Evolutionary conservation across 1,139 yeast species (phyloP).

Genomic region (Blastobotrys capitulatus): DNA sequence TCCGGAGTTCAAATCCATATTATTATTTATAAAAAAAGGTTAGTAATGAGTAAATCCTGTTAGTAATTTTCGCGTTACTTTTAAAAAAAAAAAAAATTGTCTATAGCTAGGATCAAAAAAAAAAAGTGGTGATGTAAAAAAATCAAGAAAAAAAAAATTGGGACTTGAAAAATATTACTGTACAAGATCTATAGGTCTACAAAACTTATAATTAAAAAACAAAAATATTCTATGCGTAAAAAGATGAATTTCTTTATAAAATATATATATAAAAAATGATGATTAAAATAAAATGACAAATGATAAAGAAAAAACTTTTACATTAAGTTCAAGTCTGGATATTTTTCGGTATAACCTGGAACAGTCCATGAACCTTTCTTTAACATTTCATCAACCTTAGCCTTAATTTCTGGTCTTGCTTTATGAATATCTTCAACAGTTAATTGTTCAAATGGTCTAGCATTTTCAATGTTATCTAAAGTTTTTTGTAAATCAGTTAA

Average conservation of each 20-base stretch:
- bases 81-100: no score
- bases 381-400: conserved; percentile 91
- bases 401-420: conserved; percentile 97
- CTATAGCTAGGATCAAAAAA: no score
- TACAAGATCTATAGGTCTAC: no score
- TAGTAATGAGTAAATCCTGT: not conserved
- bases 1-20: conserved; percentile 6
- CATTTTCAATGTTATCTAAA: conserved; percentile 86
- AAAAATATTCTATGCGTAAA: no score
- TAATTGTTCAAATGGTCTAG: conserved; percentile 96
- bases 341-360: conserved; percentile 97
- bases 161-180: no score
- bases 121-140: no score
- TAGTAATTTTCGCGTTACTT: no score
- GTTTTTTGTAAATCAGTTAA: conserved; percentile 81
- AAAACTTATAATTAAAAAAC: no score
- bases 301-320: conserved; percentile 34
- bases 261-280: not conserved
- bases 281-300: no score
- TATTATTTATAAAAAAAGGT: not conserved
- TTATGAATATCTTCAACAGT: conserved; percentile 90
- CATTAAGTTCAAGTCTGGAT: conserved; percentile 94
- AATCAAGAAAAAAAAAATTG: no score
- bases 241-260: not conserved
- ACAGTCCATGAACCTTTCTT: conserved; percentile 97